These are phyloP conservation scores for Guillardia theta DNA, from an alignment of 78 protist genomes.

Conservation along the genomic window DNA sequence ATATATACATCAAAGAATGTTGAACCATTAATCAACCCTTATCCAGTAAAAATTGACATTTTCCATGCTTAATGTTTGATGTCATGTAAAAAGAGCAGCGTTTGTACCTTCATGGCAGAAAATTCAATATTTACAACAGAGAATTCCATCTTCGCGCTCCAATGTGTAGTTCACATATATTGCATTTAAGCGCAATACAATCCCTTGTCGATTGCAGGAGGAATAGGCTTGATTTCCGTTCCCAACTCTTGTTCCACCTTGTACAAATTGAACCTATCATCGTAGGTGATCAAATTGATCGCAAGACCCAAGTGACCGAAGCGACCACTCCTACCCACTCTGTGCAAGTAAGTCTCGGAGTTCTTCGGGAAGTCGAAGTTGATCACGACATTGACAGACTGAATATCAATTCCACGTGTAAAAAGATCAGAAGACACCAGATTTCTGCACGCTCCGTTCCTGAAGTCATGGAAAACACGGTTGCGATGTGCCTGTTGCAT, in stretches of 20 bases:
- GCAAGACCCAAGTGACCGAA: constrained; percentile 98
- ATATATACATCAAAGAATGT: too few species aligned
- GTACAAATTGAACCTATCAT: constrained; percentile 90
- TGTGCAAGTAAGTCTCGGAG: constrained; percentile 95
- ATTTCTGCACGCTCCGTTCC: constrained; percentile 92
- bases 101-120: neutral
- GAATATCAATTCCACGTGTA: constrained; percentile 90
- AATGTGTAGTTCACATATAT: neutral
- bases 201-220: constrained; percentile 73
- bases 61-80: neutral
- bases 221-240: constrained; percentile 96
- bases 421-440: constrained; percentile 89
- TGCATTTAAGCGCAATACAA: neutral
- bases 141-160: neutral
- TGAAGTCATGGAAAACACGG: constrained; percentile 97
- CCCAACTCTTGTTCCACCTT: constrained; percentile 94
- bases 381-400: constrained; percentile 98
- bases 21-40: too few species aligned
- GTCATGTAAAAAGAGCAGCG: neutral
- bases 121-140: too few species aligned
- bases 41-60: neutral
- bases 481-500: constrained; percentile 95
- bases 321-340: constrained; percentile 99
- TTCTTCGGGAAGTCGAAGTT: constrained; percentile 97
- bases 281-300: constrained; percentile 96